Evolutionary conservation across 768 basidiomycete species (phyloP).

Genomic region (Aureoboletus auriporus): DNA sequence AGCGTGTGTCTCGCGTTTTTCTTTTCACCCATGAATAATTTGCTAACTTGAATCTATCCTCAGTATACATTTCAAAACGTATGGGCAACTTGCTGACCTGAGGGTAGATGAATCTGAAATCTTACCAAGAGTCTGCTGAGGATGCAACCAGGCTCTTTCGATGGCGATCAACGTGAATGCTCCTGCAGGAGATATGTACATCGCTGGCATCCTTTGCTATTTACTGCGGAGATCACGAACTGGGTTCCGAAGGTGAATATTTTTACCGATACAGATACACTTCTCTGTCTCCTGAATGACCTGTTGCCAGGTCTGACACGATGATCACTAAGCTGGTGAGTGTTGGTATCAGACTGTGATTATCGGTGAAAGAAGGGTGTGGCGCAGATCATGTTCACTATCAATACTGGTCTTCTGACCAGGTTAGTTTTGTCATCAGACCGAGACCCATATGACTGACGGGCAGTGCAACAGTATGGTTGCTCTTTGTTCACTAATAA

Average conservation of each 20-base stretch:
- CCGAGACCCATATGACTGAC: no score
- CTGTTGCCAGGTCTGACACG: constrained; percentile 38
- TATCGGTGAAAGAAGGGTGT: not conserved
- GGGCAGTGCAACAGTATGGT: constrained; percentile 35
- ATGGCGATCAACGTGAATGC: constrained; percentile 56
- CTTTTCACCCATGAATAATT: no score
- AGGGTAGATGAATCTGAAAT: constrained; percentile 32
- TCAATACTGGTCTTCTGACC: constrained; percentile 38
- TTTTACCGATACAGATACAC: not conserved
- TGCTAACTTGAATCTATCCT: no score
- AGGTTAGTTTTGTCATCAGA: constrained; percentile 9
- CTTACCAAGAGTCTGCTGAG: not conserved
- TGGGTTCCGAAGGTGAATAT: constrained; percentile 43
- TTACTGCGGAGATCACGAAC: constrained; percentile 49
- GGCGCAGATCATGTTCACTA: constrained; percentile 46
- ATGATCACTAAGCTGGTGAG: constrained; percentile 48
- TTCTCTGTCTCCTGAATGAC: not conserved
- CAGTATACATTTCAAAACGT: constrained; percentile 30
- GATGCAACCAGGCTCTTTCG: constrained; percentile 31
- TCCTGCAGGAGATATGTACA: constrained; percentile 48
- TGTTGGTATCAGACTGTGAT: not conserved
- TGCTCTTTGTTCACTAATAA: constrained; percentile 54
- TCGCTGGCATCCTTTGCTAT: constrained; percentile 43
- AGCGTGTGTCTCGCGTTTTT: no score
- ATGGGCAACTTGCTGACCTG: constrained; percentile 41